Conservation (phyloP, 495 filamentous ascomycete genomes). For the Hypoxylon lienhwacheense region DNA sequence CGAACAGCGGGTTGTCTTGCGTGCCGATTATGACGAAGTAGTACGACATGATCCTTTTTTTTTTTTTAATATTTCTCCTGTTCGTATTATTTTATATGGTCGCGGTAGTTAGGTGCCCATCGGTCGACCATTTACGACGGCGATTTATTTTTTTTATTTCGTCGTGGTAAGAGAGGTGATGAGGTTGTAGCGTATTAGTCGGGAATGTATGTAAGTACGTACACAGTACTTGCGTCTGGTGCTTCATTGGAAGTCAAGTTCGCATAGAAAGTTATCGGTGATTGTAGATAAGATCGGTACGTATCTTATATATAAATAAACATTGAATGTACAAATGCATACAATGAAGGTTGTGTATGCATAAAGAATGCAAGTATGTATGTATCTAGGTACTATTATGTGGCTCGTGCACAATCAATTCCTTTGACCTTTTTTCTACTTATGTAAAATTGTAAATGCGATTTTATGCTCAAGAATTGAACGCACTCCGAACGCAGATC, state of each 20-base stretch:
- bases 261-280: too few relatives aligned
- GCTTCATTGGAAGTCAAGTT: background rate
- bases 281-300: too few relatives aligned
- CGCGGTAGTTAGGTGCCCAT: constrained; percentile 30
- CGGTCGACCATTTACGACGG: constrained; percentile 39
- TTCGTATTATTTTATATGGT: too few relatives aligned
- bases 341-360: too few relatives aligned
- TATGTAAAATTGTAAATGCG: background rate
- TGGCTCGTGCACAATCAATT: constrained; percentile 23
- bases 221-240: background rate
- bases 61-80: too few relatives aligned
- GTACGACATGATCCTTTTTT: too few relatives aligned
- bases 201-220: background rate
- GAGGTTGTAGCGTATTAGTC: background rate
- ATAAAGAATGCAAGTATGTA: too few relatives aligned
- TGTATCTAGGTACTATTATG: background rate
- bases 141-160: too few relatives aligned
- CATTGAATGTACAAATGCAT: too few relatives aligned
- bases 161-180: too few relatives aligned
- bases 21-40: constrained; percentile 96
- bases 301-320: too few relatives aligned
- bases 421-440: constrained; percentile 22
- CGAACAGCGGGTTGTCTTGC: constrained; percentile 91
- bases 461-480: background rate
- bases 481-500: constrained; percentile 1